Evolutionary conservation across 257 asterid genomes (phyloP).

Genomic region (Solanum peruvianum): DNA sequence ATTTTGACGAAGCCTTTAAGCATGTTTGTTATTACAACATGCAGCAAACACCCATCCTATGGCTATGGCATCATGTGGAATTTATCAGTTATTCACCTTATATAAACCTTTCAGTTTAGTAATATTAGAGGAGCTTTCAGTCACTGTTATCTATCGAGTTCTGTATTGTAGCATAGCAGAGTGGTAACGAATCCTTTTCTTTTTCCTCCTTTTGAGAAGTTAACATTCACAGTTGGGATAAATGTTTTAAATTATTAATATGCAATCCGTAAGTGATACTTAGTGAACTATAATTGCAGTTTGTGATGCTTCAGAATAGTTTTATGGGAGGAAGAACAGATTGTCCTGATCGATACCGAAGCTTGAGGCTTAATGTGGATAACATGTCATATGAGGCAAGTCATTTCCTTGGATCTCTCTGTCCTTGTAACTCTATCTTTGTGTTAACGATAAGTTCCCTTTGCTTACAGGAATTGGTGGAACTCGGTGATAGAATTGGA

Average conservation of each 20-base stretch:
- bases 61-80: neutral
- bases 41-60: neutral
- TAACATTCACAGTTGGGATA: neutral
- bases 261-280: neutral
- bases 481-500: no score
- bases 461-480: neutral
- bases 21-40: neutral
- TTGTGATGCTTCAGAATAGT: constrained; percentile 54
- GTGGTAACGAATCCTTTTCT: neutral
- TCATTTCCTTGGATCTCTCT: neutral
- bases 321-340: constrained; percentile 44
- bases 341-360: no score
- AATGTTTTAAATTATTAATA: neutral
- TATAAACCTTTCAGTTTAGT: neutral
- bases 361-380: constrained; percentile 52
- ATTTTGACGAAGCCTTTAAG: neutral
- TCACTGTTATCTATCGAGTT: neutral
- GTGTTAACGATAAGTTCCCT: neutral
- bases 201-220: neutral
- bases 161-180: neutral
- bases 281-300: constrained; percentile 21
- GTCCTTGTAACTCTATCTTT: neutral
- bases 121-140: neutral
- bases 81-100: neutral
- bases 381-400: constrained; percentile 81